These are phyloP conservation scores for Phytophthora palmivora DNA, from an alignment of 352 stramenopile genomes.

Conservation along the genomic window DNA sequence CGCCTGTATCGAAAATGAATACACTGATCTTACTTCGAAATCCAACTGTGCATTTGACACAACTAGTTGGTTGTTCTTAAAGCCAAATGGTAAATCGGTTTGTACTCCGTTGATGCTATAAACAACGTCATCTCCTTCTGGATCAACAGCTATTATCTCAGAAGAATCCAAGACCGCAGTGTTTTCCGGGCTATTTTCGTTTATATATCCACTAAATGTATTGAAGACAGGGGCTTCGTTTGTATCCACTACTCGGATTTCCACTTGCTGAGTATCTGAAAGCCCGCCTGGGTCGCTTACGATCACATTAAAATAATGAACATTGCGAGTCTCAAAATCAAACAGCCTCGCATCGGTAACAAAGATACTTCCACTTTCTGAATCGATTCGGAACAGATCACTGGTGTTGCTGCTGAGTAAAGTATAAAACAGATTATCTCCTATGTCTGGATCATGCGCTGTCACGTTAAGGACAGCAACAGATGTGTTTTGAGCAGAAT, in stretches of 20 bases:
- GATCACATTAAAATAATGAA: constrained; percentile 31
- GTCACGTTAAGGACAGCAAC: constrained; percentile 30
- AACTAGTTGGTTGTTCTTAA: constrained; percentile 25
- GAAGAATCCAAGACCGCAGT: constrained; percentile 15
- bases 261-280: constrained; percentile 25
- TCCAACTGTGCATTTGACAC: constrained; percentile 22
- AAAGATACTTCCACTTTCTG: constrained; percentile 46
- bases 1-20: constrained; percentile 20
- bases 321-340: constrained; percentile 45
- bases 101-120: constrained; percentile 10
- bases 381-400: constrained; percentile 51
- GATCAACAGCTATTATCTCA: constrained; percentile 20
- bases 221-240: constrained; percentile 59
- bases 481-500: constrained; percentile 28
- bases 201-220: constrained; percentile 9
- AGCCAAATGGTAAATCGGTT: constrained; percentile 20
- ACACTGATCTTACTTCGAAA: constrained; percentile 20
- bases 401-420: constrained; percentile 30
- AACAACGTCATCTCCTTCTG: constrained; percentile 22
- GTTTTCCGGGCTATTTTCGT: constrained; percentile 33
- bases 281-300: constrained; percentile 48
- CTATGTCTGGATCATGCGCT: constrained; percentile 23
- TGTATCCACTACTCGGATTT: constrained; percentile 47
- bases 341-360: constrained; percentile 42
- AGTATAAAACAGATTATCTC: constrained; percentile 19